Conservation (phyloP, 2,329 filamentous ascomycete genomes). For the Diaporthe capsici region DNA sequence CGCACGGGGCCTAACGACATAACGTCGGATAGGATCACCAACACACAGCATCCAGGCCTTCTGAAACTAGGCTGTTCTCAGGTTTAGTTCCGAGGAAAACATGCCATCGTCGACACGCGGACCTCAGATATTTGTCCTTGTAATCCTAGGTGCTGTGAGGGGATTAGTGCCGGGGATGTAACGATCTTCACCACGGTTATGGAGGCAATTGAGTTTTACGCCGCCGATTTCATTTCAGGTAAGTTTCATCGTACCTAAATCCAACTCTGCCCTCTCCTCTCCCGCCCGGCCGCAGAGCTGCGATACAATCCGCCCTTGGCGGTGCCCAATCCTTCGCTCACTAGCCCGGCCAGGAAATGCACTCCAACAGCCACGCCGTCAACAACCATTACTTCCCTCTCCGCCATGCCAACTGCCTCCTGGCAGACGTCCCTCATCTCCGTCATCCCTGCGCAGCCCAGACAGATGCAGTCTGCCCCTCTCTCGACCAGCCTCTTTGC, state of each 20-base stretch:
- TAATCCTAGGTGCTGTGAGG: not conserved
- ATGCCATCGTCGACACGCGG: not conserved
- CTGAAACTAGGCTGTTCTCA: slow-evolving; percentile 4
- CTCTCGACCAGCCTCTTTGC: slow-evolving; percentile 55
- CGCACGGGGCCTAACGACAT: not conserved
- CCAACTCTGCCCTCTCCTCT: slow-evolving; percentile 54
- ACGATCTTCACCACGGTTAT: not conserved
- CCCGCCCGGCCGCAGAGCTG: slow-evolving; percentile 54
- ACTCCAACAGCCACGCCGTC: slow-evolving; percentile 65
- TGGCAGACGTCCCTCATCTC: slow-evolving; percentile 60
- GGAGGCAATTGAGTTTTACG: slow-evolving; percentile 17
- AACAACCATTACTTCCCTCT: slow-evolving; percentile 60
- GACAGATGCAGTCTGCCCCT: slow-evolving; percentile 51
- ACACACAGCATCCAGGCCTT: not conserved
- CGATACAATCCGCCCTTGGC: slow-evolving; percentile 60
- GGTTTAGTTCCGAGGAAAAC: not conserved
- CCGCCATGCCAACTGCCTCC: slow-evolving; percentile 58
- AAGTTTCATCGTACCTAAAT: slow-evolving; percentile 45
- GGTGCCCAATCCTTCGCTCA: slow-evolving; percentile 60
- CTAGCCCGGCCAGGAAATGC: slow-evolving; percentile 60
- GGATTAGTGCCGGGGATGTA: not conserved
- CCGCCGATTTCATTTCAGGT: slow-evolving; percentile 8
- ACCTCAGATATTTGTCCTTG: slow-evolving; percentile 14
- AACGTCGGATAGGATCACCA: not conserved
- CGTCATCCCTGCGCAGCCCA: slow-evolving; percentile 65